Evolutionary conservation across 2,329 filamentous ascomycete genomes (phyloP), one percentile per base, ranked within the genome.

Genomic region (Fusarium duplospermum): DNA sequence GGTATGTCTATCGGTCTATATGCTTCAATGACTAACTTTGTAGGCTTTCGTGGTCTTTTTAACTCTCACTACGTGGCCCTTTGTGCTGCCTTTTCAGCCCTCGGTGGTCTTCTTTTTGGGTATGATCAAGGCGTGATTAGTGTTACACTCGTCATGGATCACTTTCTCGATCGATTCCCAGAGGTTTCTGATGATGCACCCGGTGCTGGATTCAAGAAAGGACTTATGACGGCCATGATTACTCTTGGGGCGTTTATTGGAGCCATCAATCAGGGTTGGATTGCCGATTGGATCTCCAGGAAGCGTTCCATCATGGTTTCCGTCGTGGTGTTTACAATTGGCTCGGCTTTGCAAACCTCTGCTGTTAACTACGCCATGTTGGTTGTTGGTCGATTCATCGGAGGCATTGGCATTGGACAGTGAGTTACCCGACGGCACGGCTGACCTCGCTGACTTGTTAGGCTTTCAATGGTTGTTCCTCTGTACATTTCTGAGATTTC

Each of bases 221-320:
- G 86, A 35, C 87, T 87, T 82, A 86, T 87, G 70, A 85, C 87
- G 4, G 87, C 86, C 36, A 86, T 84, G 16, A 78, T 88, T 7
- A 78, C 86, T 6, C 79, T 88, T 1, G 81, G 84, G 66, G 86
- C 86, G 14, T 87, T 85, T 82, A 77, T 86, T 74, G 86, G 86
- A 8, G 86, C 86, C 3, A 76, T 87, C 22, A 74, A 82, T 67
- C 83, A 83, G 67, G 83, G 83, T 4, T 81, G 83, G 64, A 66
- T 83, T 9, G 81, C 81, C 38, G 81, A 83, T 66, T 66, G 67
- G 7, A 71, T 81, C 33, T 81, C 79, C 1, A 76, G 81, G 20
- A 81, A 80, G 40, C 77, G 79, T n/a, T 80, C 80, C 10, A 81
- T 83, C 24, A 77, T 80, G 35, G 66, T 82, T 4, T 80, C 80